Evolutionary conservation across 805 yeast species (phyloP), one percentile per base, ranked within the genome.

Genomic region (Nakazawaea sp.): DNA sequence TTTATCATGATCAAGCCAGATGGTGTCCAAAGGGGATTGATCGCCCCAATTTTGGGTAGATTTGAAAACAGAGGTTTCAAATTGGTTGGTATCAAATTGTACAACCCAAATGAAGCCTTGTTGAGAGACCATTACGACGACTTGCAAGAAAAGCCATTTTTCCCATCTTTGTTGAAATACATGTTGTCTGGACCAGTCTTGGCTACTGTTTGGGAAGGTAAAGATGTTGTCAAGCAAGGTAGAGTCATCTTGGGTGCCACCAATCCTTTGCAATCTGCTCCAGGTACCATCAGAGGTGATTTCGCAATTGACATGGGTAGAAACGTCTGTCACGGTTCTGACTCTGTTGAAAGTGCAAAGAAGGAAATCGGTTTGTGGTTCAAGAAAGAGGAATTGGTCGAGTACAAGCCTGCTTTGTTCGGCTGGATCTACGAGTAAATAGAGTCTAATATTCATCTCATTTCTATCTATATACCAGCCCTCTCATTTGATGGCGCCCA

Each of bases 181-280:
- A 94, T 92, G 99, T 73, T 76, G 63, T 87, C 96, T 51, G 99
- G 99, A 56, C 99, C 99, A 63, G 83, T 92, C 55, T 79, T 90
- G 58, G 98, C 98, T 56, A 92, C 96, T 64, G 97, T 89, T 56
- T 92, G 99, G 99, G 97, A 92, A 72, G 99, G 99, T 70, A 92
- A 89, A 76, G 97, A 92, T 61, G 98, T 80, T 65, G 98, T 92
- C 68, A 89, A 90, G 75, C 95, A 86, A 68, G 98, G 98, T 66
- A 84, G 99, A 74, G 81, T 75, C 58, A 81, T 92, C 65, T 80
- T 92, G 59, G 99, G 99, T 72, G 97, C 98, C 55, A 92, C 98
- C 68, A 90, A 92, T 85, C 98, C 99, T 64, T 75, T 82, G 64
- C 80, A 77, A 56, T 85, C 96, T 55, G 90, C 95, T 52, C 97